These are phyloP conservation scores for Penicillium lagena DNA, from an alignment of 495 filamentous ascomycete genomes.

Conservation along the genomic window DNA sequence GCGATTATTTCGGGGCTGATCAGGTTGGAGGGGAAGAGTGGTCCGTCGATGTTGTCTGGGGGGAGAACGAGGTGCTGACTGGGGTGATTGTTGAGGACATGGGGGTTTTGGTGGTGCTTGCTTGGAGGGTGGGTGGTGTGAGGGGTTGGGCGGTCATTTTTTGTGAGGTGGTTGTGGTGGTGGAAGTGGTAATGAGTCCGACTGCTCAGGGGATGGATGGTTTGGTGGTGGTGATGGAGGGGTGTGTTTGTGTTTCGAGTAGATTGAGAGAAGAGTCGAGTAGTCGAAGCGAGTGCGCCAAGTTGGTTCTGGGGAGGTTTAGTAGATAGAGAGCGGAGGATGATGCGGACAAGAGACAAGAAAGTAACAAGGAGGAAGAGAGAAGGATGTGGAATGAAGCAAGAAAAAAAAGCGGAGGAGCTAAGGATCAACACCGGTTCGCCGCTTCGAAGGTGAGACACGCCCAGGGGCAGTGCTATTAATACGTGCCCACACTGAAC, in stretches of 20 bases:
- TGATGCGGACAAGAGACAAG: no score
- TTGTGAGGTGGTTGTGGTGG: neutral
- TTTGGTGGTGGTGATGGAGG: neutral
- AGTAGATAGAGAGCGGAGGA: no score
- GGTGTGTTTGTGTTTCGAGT: no score
- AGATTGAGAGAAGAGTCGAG: no score
- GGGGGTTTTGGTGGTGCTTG: conserved; percentile 10
- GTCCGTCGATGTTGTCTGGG: conserved; percentile 32
- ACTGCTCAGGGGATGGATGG: neutral
- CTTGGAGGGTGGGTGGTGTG: conserved; percentile 7
- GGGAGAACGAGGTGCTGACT: conserved; percentile 26
- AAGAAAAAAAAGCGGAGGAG: neutral
- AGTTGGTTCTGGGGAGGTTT: no score
- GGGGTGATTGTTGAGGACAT: conserved; percentile 35
- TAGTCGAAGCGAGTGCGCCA: no score
- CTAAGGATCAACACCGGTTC: conserved; percentile 2
- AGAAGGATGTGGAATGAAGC: neutral
- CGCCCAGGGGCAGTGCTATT: conserved; percentile 6
- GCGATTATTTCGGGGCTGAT: conserved; percentile 69
- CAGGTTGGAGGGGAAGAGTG: conserved; percentile 70
- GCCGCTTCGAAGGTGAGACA: conserved; percentile 8
- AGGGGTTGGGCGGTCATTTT: conserved; percentile 12
- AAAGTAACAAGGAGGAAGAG: neutral
- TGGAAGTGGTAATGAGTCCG: neutral
- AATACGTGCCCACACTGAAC: neutral